phyloP scores from a whole-genome alignment of 1,284 basidiomycete genomes.

The Ganoderma meredithae region DNA sequence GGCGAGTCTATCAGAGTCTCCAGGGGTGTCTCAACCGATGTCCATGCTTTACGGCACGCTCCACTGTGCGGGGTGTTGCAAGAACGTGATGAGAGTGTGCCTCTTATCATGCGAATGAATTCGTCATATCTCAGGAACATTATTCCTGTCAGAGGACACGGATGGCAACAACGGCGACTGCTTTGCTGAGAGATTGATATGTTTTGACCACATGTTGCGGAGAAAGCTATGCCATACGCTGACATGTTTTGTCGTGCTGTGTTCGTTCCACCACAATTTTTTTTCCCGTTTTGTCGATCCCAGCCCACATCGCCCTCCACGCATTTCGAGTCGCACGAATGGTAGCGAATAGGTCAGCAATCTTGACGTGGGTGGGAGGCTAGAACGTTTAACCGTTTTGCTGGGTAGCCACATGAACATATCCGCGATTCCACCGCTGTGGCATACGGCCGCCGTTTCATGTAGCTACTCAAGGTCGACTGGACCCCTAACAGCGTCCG shows the following conservation, averaged over 20 bases:
- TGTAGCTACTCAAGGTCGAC: background rate
- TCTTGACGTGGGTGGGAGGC: background rate
- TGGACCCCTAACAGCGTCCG: no score
- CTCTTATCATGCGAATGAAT: background rate
- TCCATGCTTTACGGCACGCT: background rate
- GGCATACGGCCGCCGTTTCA: background rate
- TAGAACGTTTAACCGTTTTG: background rate
- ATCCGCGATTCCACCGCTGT: background rate
- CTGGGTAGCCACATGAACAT: background rate
- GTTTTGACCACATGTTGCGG: background rate
- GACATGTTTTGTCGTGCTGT: no score
- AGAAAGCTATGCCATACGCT: background rate
- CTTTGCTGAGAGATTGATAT: background rate
- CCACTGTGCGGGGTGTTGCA: background rate
- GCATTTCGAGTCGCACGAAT: background rate
- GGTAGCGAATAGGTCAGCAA: background rate
- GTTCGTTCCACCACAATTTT: no score
- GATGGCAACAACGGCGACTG: background rate
- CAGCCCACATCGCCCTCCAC: no score
- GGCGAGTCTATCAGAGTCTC: background rate
- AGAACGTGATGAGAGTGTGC: background rate
- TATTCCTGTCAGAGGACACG: background rate
- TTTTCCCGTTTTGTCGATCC: no score
- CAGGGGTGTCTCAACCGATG: background rate
- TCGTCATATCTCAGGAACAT: background rate